A percentile compares a stretch with the other conserved stretches of the same genome.
These are phyloP conservation scores for Arthrobotrys sphaeroides DNA, from an alignment of 2,329 filamentous ascomycete genomes.

Conservation along the genomic window DNA sequence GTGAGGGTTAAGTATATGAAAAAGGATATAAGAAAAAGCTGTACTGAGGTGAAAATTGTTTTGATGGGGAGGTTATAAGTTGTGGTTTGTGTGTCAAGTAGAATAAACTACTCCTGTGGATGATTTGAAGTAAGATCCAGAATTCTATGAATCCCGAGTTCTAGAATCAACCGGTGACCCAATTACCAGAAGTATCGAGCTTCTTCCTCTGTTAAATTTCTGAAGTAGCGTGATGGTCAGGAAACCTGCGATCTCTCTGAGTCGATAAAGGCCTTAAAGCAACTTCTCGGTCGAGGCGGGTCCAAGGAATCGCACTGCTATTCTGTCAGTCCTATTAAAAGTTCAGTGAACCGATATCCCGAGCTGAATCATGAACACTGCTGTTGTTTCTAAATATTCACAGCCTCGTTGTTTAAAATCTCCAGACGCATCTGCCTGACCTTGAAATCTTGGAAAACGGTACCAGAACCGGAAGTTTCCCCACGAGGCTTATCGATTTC, in stretches of 20 bases:
- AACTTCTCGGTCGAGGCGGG: background rate
- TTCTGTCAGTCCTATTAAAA: background rate
- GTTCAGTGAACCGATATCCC: background rate
- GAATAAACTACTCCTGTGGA: background rate
- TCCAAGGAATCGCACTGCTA: constrained; percentile 7
- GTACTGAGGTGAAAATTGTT: background rate
- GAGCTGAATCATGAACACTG: background rate
- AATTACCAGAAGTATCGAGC: no score
- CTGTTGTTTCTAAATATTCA: background rate
- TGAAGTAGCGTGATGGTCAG: background rate
- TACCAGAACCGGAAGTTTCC: constrained; percentile 5
- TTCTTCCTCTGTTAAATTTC: no score
- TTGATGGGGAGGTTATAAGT: background rate
- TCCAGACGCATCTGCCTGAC: background rate
- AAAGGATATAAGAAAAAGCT: background rate
- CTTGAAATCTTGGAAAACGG: no score
- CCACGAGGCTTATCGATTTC: no score
- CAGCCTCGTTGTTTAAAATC: background rate
- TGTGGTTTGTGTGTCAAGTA: no score
- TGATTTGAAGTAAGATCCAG: background rate
- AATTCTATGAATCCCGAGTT: no score
- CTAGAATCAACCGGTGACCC: no score
- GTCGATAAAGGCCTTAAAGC: background rate
- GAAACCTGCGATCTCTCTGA: background rate
- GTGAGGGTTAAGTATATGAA: background rate